Percentiles rank a stretch among this genome's conserved stretches.
Evolutionary conservation across 371 early-diverging fungal genomes (phyloP).

Genomic region (Syncephalastrum racemosum): DNA sequence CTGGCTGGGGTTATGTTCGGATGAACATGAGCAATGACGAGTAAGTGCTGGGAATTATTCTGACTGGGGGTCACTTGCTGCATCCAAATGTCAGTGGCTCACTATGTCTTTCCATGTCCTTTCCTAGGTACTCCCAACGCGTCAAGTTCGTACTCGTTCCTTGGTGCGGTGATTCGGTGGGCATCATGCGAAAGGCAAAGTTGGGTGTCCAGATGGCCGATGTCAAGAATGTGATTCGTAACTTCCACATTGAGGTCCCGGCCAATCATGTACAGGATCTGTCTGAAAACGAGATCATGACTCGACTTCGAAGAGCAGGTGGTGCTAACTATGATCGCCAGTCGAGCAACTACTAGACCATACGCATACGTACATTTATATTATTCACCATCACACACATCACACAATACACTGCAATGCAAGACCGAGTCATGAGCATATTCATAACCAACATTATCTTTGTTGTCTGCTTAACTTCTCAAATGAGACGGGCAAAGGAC

Average conservation of each 20-base stretch:
- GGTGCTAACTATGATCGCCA: slow-evolving; percentile 75
- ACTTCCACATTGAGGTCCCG: slow-evolving; percentile 74
- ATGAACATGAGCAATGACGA: slow-evolving; percentile 84
- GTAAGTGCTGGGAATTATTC: slow-evolving; percentile 41
- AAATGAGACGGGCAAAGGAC: too few relatives aligned
- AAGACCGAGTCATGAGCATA: too few relatives aligned
- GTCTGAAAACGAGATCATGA: slow-evolving; percentile 51
- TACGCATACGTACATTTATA: too few relatives aligned
- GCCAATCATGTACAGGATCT: slow-evolving; percentile 56
- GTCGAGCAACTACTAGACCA: slow-evolving; percentile 41
- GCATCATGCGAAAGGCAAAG: slow-evolving; percentile 86
- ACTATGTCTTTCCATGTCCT: neutral
- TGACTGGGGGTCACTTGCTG: neutral
- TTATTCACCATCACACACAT: neutral
- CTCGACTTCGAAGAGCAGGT: slow-evolving; percentile 62
- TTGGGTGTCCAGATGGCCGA: slow-evolving; percentile 77
- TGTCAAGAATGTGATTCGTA: slow-evolving; percentile 71
- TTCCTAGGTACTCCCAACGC: slow-evolving; percentile 50
- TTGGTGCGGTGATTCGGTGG: slow-evolving; percentile 83
- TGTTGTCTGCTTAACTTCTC: too few relatives aligned
- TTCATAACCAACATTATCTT: too few relatives aligned
- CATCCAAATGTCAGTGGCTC: neutral
- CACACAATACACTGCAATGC: too few relatives aligned
- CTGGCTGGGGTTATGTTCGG: slow-evolving; percentile 81
- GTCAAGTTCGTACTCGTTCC: slow-evolving; percentile 72